Conservation (phyloP, 75 land plant genomes). For the Pseudotsuga menziesii region DNA sequence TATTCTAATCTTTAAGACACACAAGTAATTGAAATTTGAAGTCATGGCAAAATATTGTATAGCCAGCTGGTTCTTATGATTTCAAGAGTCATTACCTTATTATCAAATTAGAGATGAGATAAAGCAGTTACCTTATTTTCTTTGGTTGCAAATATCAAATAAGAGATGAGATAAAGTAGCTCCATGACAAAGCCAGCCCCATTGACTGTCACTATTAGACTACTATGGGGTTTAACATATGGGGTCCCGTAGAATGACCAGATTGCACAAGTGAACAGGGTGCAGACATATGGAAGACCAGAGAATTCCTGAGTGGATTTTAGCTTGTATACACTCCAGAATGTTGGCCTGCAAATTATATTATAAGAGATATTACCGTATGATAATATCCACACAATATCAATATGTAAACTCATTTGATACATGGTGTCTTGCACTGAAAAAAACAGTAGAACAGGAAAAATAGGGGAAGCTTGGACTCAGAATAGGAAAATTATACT, state of each 20-base stretch:
- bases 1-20: too few relatives aligned
- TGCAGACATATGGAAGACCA: constrained; percentile 54
- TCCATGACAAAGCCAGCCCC: constrained; percentile 43
- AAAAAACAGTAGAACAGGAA: too few relatives aligned
- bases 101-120: too few relatives aligned
- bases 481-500: constrained; percentile 18
- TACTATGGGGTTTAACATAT: constrained; percentile 41
- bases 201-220: constrained; percentile 55
- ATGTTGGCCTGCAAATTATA: constrained; percentile 47
- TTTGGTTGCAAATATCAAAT: constrained; percentile 24
- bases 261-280: constrained; percentile 58
- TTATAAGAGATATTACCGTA: too few relatives aligned
- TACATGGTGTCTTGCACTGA: too few relatives aligned
- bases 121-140: background rate
- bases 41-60: background rate
- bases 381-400: too few relatives aligned
- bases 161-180: constrained; percentile 36
- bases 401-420: too few relatives aligned
- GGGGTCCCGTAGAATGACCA: constrained; percentile 65
- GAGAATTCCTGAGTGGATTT: constrained; percentile 57
- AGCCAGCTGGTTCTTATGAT: background rate
- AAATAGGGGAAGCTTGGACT: too few relatives aligned
- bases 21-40: too few relatives aligned
- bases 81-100: background rate
- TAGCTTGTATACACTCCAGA: constrained; percentile 42